Base-by-base conservation (phyloP, 352 stramenopile genomes). In the Blastocystis sp. region DNA sequence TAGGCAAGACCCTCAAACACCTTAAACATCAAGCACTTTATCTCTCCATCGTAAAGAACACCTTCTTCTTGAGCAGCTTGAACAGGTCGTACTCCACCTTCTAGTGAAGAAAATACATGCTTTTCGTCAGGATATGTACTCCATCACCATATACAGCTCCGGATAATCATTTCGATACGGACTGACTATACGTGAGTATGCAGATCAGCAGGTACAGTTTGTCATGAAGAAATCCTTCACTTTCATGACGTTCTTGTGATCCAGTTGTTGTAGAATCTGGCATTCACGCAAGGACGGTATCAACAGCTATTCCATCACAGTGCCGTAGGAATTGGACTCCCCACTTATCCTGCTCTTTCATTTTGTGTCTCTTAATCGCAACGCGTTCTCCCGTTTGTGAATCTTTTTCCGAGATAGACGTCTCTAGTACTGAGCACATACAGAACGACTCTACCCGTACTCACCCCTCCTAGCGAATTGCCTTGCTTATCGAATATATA, bases 81-180 rank as follows among this genome's bases (percentile, higher is more conserved):
- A 84, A 70, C 7, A 84, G 56, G 43, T 84, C 74, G 74, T 70
- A 84, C 28, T 84, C 60, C 65, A 28, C 34, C 34, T 84, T 34
- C 48, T 52, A 17, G 34, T 66, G 40, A 66, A 67, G 28, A 52
- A 67, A 41, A 19, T 21, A 41, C n/a, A 23, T 21, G 40, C 9
- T 2, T 10, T 34, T n/a, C 2, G 59, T 14, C 34, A 84, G 56
- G 74, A 84, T 84, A 84, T 84, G 74, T 70, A 84, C 34, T 84
- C 74, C 74, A 84, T 84, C 45, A 84, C 74, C 74, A 84, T 84
- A 48, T 84, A 84, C 41, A 84, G 56, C 45, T 84, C 74, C 11
- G 74, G 74, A 84, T 70, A 84, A 10, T 84, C 45, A 38, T 62
- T 67, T 19, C 56, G 74, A 70, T 40, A 48, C 34, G 65, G 52